Percentiles rank a stretch among this genome's conserved stretches.
phyloP scores from a whole-genome alignment of 441 rosid genomes.

The Breynia disticha region DNA sequence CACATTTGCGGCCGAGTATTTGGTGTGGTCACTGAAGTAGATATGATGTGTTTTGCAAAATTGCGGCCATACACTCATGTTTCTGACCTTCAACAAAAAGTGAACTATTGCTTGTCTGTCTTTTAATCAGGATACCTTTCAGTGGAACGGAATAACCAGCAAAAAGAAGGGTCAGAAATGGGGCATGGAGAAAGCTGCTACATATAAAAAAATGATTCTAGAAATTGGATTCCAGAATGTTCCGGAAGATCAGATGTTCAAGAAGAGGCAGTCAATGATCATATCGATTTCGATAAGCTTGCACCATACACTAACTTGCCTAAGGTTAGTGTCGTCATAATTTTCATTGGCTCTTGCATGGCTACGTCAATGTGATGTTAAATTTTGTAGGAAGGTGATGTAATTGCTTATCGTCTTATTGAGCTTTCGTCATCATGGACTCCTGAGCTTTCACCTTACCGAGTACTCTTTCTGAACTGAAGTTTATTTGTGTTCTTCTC shows the following conservation, averaged over 20 bases:
- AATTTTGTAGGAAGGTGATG: conserved; percentile 70
- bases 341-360: conserved; percentile 3
- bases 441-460: conserved; percentile 69
- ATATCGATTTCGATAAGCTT: conserved; percentile 52
- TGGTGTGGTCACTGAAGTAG: too few relatives aligned
- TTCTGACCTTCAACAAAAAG: neutral
- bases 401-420: conserved; percentile 77
- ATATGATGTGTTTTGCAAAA: too few relatives aligned
- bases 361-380: conserved; percentile 7
- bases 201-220: conserved; percentile 30
- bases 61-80: too few relatives aligned
- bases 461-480: conserved; percentile 32
- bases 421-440: conserved; percentile 89
- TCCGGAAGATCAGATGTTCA: conserved; percentile 26
- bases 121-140: conserved; percentile 38
- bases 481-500: conserved; percentile 7
- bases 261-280: conserved; percentile 28
- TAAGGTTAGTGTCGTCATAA: conserved; percentile 41
- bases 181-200: conserved; percentile 62
- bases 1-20: too few relatives aligned
- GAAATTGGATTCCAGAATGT: conserved; percentile 31
- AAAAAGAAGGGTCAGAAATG: conserved; percentile 93
- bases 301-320: conserved; percentile 51
- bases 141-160: conserved; percentile 81
- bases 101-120: conserved; percentile 9